Percentiles rank a stretch among this genome's conserved stretches.
phyloP scores from a whole-genome alignment of 2,329 filamentous ascomycete species.

The Didymella keratinophila region DNA sequence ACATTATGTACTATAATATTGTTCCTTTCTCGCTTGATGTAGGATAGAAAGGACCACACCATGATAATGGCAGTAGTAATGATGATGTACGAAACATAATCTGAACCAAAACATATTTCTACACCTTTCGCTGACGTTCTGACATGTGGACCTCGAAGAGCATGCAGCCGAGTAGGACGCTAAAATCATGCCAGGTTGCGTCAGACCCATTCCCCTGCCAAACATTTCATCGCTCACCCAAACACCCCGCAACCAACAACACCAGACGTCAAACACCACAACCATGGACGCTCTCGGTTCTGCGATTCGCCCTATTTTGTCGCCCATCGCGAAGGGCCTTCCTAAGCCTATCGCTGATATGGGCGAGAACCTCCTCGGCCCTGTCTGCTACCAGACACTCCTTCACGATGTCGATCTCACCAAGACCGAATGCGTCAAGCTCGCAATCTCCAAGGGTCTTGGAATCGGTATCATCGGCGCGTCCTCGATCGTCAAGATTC shows the following conservation, averaged over 20 bases:
- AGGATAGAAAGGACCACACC: slow-evolving; percentile 10
- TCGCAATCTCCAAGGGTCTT: slow-evolving; percentile 89
- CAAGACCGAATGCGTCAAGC: slow-evolving; percentile 81
- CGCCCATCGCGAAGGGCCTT: slow-evolving; percentile 57
- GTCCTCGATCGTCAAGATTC: slow-evolving; percentile 92
- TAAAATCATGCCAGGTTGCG: slow-evolving; percentile 23
- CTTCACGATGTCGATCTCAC: slow-evolving; percentile 84
- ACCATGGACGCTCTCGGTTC: slow-evolving; percentile 57
- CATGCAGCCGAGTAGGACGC: slow-evolving; percentile 7
- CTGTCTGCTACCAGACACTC: slow-evolving; percentile 83
- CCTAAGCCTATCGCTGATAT: slow-evolving; percentile 47
- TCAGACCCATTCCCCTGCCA: slow-evolving; percentile 14
- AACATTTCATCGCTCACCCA: slow-evolving; percentile 19
- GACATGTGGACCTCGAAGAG: slow-evolving; percentile 7
- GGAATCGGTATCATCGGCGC: slow-evolving; percentile 93
- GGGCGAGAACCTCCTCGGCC: slow-evolving; percentile 70
- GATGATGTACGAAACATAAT: slow-evolving; percentile 10
- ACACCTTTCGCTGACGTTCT: slow-evolving; percentile 1
- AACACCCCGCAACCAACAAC: slow-evolving; percentile 15
- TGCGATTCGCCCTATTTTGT: slow-evolving; percentile 40
- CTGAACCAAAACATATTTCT: neutral
- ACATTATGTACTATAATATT: slow-evolving; percentile 27
- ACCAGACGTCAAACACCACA: slow-evolving; percentile 4
- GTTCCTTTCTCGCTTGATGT: slow-evolving; percentile 9
- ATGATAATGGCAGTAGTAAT: slow-evolving; percentile 35